Evolutionary conservation across 1,284 basidiomycete species (phyloP), one percentile per base, ranked within the genome.

Genomic region (Grifola frondosa): DNA sequence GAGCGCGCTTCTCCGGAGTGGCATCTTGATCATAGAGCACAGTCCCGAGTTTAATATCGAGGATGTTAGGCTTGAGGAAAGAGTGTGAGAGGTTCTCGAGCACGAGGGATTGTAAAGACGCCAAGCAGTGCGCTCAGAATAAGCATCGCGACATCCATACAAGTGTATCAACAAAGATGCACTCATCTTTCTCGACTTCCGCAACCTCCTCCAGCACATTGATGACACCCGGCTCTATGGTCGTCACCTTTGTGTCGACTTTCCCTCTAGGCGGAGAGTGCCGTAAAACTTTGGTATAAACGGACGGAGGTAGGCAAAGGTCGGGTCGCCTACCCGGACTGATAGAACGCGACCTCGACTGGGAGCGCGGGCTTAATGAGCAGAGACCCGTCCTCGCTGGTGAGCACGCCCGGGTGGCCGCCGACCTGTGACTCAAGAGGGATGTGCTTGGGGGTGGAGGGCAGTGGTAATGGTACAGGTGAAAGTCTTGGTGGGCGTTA

Each of bases 11-110:
- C 52, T 91, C 91, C 2, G 77, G 76, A 0, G 75, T 68, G 3
- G 91, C 85, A 16, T 67, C 67, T 21, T 81, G 74, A 43, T 89
- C 88, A 57, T 89, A 88, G 4, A 97, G 75, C 7, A 88, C 74
- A 0, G 88, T 93, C 1, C 95, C 95, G 16, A 98, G 84, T 65
- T 97, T 98, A 64, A 93, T 74, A 62, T 98, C 96, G 19, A 97
- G 72, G 40, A 97, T 81, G 57, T 88, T 92, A 3, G 95, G 93
- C 61, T 82, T 84, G 20, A 65, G 57, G 68, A 93, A 97, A 0
- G 75, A 61, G 52, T 83, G 67, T 1, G 86, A 70, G 6, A 96
- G 69, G 62, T 98, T 97, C 66, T 95, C 87, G 5, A 98, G 66
- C 19, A 97, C 91, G 44, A 97, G 70, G 47, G 77, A 83, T 68